These are phyloP conservation scores for Arctostaphylos glauca DNA, from an alignment of 148 eudicot species.

Conservation along the genomic window DNA sequence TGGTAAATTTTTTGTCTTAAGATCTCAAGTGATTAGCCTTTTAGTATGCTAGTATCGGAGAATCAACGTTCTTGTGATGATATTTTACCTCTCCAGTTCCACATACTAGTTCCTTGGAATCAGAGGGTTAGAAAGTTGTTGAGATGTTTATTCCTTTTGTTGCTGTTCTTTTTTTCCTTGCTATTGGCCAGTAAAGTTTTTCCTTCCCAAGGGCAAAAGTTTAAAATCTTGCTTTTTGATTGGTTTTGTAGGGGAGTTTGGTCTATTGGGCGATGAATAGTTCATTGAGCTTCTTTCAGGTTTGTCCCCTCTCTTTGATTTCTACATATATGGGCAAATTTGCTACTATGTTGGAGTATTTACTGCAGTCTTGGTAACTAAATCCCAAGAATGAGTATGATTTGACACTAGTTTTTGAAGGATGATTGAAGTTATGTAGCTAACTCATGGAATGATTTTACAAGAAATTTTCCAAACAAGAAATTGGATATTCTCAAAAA, in stretches of 20 bases:
- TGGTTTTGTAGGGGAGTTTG: conserved; percentile 67
- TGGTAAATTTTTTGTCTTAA: not conserved
- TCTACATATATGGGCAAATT: not conserved
- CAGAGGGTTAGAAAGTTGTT: not conserved
- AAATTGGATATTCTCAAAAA: not conserved
- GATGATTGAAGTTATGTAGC: not conserved
- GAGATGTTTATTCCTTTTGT: not conserved
- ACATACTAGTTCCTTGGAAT: not conserved
- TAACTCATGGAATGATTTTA: not conserved
- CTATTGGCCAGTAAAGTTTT: not conserved
- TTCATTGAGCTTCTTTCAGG: conserved; percentile 65
- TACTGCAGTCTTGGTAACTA: not conserved
- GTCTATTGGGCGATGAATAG: conserved; percentile 79
- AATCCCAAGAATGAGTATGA: conserved; percentile 7
- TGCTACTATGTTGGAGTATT: not conserved
- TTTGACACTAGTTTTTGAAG: not conserved
- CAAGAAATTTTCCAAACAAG: not conserved
- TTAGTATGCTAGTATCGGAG: not conserved
- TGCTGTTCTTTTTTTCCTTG: not conserved
- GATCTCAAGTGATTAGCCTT: not conserved
- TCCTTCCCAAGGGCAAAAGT: not conserved
- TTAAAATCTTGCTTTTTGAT: conserved; percentile 14
- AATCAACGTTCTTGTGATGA: not conserved
- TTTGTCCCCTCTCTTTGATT: conserved; percentile 26
- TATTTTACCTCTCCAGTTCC: not conserved